Evolutionary conservation across 106 monocot genomes (phyloP).

Genomic region (Vanilla planifolia): DNA sequence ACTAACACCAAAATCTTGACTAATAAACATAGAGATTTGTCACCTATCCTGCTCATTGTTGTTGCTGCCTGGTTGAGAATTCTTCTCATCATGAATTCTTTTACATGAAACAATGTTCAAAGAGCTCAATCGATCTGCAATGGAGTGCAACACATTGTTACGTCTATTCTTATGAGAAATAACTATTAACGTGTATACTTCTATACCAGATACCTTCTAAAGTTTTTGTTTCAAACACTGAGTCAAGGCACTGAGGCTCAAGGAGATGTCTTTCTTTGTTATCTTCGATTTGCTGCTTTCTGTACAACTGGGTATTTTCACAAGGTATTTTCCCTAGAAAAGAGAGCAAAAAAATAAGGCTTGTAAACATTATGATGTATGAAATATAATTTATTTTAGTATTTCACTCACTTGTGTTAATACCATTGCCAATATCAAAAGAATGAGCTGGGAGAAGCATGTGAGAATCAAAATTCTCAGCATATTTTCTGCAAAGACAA

Average conservation of each 20-base stretch:
- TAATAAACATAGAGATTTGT: background rate
- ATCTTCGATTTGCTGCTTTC: background rate
- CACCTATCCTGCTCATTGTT: constrained; percentile 4
- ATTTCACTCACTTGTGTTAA: background rate
- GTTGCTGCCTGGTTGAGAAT: background rate
- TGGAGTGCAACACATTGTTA: too few relatives aligned
- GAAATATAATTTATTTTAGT: constrained; percentile 3
- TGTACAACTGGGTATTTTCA: background rate
- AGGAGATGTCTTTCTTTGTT: background rate
- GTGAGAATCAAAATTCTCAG: constrained; percentile 8
- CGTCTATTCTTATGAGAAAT: too few relatives aligned
- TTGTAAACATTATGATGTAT: background rate
- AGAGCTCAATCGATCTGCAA: constrained; percentile 1
- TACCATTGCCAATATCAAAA: constrained; percentile 2
- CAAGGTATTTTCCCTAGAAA: background rate
- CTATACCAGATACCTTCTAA: constrained; percentile 8
- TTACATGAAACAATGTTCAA: background rate
- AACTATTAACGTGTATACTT: too few relatives aligned
- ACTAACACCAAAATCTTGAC: too few relatives aligned
- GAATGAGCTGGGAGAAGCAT: background rate
- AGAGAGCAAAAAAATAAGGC: background rate
- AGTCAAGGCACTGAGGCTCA: background rate
- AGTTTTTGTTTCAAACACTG: background rate
- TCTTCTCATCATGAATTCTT: background rate
- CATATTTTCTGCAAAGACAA: constrained; percentile 1